phyloP scores from a whole-genome alignment of 805 yeast species.

The Maudiozyma turicensis region DNA sequence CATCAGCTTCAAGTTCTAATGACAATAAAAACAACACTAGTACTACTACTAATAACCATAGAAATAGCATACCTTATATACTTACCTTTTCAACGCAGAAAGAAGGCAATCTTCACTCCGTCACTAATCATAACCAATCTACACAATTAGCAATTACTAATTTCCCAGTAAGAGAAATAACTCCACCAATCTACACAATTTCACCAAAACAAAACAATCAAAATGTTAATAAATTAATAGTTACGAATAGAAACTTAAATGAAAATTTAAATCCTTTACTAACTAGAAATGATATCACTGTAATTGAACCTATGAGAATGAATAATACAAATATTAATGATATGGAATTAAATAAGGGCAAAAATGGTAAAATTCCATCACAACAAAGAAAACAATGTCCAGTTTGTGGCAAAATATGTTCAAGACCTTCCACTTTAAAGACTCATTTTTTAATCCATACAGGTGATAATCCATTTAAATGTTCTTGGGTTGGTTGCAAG shows the following conservation, averaged over 20 bases:
- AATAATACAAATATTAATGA: too few species aligned
- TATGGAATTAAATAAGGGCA: neutral
- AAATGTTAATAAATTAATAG: neutral
- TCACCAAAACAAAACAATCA: neutral
- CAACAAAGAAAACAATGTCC: conserved; percentile 32
- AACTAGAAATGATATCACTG: neutral
- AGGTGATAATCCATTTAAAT: conserved; percentile 65
- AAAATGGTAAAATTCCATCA: neutral
- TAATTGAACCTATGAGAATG: neutral
- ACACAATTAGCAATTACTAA: neutral
- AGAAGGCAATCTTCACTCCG: neutral
- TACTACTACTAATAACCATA: neutral
- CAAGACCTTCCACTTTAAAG: conserved; percentile 71
- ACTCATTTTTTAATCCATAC: conserved; percentile 76
- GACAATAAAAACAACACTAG: neutral
- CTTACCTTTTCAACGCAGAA: neutral
- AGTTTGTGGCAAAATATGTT: conserved; percentile 65
- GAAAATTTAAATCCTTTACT: neutral
- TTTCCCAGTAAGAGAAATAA: neutral
- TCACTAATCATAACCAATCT: neutral
- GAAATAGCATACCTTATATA: neutral
- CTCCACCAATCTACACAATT: neutral
- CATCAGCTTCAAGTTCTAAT: neutral
- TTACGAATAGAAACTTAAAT: neutral
- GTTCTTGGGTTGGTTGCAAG: conserved; percentile 56